These are phyloP conservation scores for Cladophialophora carrionii DNA, from an alignment of 2,329 filamentous ascomycete genomes.

Conservation along the genomic window DNA sequence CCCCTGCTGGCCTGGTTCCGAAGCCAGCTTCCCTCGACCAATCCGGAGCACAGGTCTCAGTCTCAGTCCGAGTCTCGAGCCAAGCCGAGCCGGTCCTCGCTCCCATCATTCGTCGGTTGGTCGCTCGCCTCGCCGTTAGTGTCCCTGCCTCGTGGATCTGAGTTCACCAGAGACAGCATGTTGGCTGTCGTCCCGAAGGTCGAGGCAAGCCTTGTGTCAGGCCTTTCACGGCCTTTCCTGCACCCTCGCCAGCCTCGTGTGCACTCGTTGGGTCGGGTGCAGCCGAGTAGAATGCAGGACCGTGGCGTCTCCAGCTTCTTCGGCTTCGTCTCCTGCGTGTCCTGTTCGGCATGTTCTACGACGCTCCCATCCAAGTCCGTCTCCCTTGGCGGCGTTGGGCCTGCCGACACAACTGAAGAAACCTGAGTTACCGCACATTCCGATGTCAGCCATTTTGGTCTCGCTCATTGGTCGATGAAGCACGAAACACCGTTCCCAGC, in stretches of 20 bases:
- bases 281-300: background rate
- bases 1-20: too few relatives aligned
- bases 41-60: background rate
- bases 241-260: conserved; percentile 1
- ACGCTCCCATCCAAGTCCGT: background rate
- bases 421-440: conserved; percentile 4
- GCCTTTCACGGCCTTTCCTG: too few relatives aligned
- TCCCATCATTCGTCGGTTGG: background rate
- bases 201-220: background rate
- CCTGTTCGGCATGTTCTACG: background rate
- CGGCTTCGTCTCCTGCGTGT: conserved; percentile 1
- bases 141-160: background rate
- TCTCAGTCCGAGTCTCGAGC: background rate
- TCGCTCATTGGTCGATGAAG: conserved; percentile 11
- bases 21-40: background rate
- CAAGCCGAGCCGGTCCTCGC: background rate
- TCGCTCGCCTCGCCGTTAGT: background rate
- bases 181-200: background rate
- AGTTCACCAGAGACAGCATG: background rate
- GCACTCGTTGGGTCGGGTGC: background rate
- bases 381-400: conserved; percentile 3
- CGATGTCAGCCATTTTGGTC: conserved; percentile 6
- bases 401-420: conserved; percentile 13
- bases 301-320: background rate
- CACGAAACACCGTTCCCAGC: conserved; percentile 14